Percentiles rank a stretch among this genome's conserved stretches.
These are phyloP conservation scores for Fagus crenata DNA, from an alignment of 306 rosid species.

Conservation along the genomic window DNA sequence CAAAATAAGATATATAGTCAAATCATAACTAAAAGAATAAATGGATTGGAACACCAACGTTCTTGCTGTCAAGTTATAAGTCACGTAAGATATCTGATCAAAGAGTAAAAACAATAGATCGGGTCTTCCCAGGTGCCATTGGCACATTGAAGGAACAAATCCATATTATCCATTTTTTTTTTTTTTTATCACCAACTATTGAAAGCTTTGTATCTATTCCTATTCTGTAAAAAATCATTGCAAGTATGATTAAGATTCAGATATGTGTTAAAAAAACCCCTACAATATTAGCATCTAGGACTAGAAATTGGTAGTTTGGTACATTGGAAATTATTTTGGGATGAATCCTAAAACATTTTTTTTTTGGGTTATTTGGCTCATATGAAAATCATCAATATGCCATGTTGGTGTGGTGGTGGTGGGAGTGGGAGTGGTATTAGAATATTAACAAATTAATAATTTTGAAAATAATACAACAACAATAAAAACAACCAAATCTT, in stretches of 20 bases:
- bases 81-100: not conserved
- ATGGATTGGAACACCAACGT: not conserved
- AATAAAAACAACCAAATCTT: too few relatives aligned
- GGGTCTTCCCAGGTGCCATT: slow-evolving; percentile 95
- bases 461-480: too few relatives aligned
- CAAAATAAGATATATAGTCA: not conserved
- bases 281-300: not conserved
- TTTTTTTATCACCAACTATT: slow-evolving; percentile 62
- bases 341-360: too few relatives aligned
- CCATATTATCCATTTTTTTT: slow-evolving; percentile 86
- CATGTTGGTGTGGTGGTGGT: too few relatives aligned
- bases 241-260: slow-evolving; percentile 11
- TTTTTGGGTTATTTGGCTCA: too few relatives aligned
- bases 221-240: slow-evolving; percentile 48
- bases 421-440: too few relatives aligned
- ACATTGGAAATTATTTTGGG: not conserved
- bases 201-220: slow-evolving; percentile 88
- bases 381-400: too few relatives aligned
- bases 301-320: not conserved
- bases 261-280: not conserved
- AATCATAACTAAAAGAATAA: not conserved
- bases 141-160: slow-evolving; percentile 95
- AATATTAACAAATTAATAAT: too few relatives aligned
- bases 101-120: slow-evolving; percentile 75
- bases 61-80: not conserved